Evolutionary conservation across 139 green algal genomes (phyloP).

Genomic region (Micractinium conductrix): DNA sequence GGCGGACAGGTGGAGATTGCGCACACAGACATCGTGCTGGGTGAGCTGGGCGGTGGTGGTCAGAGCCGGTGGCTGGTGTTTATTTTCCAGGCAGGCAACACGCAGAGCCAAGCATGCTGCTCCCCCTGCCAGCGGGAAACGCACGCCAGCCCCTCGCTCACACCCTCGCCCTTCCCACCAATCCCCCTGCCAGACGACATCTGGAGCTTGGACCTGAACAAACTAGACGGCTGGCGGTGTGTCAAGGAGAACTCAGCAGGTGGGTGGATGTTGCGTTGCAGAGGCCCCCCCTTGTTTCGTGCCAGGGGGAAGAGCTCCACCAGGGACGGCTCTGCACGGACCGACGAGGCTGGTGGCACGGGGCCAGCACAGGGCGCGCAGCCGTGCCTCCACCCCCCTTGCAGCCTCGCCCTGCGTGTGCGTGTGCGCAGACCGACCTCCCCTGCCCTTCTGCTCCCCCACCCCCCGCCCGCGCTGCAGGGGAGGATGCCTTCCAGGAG

Average conservation of each 20-base stretch:
- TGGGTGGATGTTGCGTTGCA: too few species aligned
- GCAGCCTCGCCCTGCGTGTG: too few species aligned
- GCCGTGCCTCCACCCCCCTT: too few species aligned
- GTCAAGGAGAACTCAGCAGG: conserved; percentile 77
- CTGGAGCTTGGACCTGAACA: conserved; percentile 89
- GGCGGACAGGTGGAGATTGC: conserved; percentile 88
- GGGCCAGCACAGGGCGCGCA: too few species aligned
- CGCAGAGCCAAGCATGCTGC: neutral
- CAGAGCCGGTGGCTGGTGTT: neutral
- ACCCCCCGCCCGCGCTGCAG: too few species aligned
- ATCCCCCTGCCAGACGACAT: conserved; percentile 67
- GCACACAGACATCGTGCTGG: conserved; percentile 86
- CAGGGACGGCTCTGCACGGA: too few species aligned
- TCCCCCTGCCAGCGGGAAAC: too few species aligned
- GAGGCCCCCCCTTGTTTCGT: too few species aligned
- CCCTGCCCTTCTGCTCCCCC: too few species aligned
- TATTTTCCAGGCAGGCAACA: neutral
- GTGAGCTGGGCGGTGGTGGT: conserved; percentile 42
- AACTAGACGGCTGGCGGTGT: conserved; percentile 83
- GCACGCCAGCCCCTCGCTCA: neutral
- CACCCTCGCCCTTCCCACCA: neutral
- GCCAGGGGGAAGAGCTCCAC: too few species aligned
- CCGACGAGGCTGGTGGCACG: too few species aligned
- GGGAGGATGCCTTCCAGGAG: conserved; percentile 75
- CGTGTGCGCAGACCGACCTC: too few species aligned